Percentiles rank a stretch among this genome's conserved stretches.
Evolutionary conservation across 1,284 basidiomycete species (phyloP).

Genomic region (Polyporus tsugae): DNA sequence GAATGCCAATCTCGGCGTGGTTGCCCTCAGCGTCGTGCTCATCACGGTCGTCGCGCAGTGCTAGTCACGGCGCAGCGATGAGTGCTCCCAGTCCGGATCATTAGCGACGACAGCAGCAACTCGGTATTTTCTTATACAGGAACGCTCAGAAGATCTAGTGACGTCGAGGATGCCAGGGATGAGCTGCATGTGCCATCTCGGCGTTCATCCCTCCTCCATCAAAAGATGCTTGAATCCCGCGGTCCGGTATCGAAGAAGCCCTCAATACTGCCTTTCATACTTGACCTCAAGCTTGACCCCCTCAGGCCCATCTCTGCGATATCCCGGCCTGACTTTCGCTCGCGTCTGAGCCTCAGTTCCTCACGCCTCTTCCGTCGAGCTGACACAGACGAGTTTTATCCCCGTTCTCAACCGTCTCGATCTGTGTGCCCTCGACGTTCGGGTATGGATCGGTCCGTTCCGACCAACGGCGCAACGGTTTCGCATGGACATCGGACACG

Average conservation of each 20-base stretch:
- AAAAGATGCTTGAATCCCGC: slow-evolving; percentile 36
- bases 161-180: slow-evolving; percentile 23
- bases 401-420: background rate
- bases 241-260: slow-evolving; percentile 36
- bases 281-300: slow-evolving; percentile 36
- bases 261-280: slow-evolving; percentile 35
- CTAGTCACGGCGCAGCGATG: slow-evolving; percentile 26
- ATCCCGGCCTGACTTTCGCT: slow-evolving; percentile 41
- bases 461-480: slow-evolving; percentile 30
- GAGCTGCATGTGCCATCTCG: slow-evolving; percentile 33
- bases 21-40: slow-evolving; percentile 38
- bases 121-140: slow-evolving; percentile 20
- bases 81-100: slow-evolving; percentile 11
- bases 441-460: slow-evolving; percentile 23
- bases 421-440: background rate
- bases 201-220: slow-evolving; percentile 39
- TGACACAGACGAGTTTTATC: slow-evolving; percentile 2
- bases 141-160: slow-evolving; percentile 22
- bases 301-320: slow-evolving; percentile 38
- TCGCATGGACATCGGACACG: slow-evolving; percentile 27
- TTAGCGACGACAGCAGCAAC: slow-evolving; percentile 13
- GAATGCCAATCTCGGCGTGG: slow-evolving; percentile 31
- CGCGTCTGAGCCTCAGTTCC: slow-evolving; percentile 31
- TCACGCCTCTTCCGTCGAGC: slow-evolving; percentile 27
- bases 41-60: slow-evolving; percentile 36